Percentiles rank a stretch among this genome's conserved stretches.
Conservation (phyloP, 1,139 yeast species). For the Yamadazyma songkhlaensis region DNA sequence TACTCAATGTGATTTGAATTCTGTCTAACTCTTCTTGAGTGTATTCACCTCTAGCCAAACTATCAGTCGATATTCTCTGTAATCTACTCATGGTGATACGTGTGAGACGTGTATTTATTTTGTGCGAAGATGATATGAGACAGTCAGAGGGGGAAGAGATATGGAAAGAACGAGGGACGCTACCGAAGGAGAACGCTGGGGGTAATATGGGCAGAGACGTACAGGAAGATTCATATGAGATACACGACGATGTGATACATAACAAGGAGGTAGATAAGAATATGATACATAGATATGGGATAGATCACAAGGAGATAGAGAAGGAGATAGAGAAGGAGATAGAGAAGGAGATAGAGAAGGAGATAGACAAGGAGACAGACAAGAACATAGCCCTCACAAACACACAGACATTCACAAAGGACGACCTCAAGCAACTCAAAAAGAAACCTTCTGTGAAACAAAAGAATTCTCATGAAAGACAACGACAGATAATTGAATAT, state of each 20-base stretch:
- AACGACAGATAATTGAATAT: slow-evolving; percentile 27
- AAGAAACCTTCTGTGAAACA: slow-evolving; percentile 14
- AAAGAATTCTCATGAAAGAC: slow-evolving; percentile 21
- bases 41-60: slow-evolving; percentile 28
- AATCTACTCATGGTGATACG: too few relatives aligned
- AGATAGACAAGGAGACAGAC: background rate
- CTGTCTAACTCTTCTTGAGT: slow-evolving; percentile 35
- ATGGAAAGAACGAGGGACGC: too few relatives aligned
- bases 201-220: too few relatives aligned
- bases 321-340: background rate
- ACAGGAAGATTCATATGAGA: too few relatives aligned
- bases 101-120: too few relatives aligned
- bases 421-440: background rate
- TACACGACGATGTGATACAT: too few relatives aligned
- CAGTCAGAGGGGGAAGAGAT: too few relatives aligned
- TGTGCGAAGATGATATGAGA: too few relatives aligned
- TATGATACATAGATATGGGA: too few relatives aligned
- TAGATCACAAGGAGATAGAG: background rate
- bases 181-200: too few relatives aligned
- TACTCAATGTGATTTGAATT: slow-evolving; percentile 48
- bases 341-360: background rate
- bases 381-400: too few relatives aligned
- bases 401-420: background rate
- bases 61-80: slow-evolving; percentile 6
- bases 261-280: too few relatives aligned